Base-by-base conservation (phyloP, 768 basidiomycete species). In the Psilocybe subaeruginosa region DNA sequence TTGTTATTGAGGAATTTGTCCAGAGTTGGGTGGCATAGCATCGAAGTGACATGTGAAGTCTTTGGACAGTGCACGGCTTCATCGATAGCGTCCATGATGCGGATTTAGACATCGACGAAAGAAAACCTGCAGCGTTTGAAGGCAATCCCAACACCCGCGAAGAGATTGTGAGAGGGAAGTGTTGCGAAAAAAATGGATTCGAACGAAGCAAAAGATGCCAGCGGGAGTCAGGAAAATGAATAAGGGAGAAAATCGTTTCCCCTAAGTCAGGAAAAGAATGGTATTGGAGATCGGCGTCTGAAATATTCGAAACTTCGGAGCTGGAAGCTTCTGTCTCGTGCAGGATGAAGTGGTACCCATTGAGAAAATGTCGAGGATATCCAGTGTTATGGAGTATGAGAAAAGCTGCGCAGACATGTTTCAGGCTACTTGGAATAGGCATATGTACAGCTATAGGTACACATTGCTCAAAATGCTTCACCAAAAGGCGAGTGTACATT, bases 321-420 rank as follows among this genome's bases (percentile, higher is more conserved):
- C 6, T 11, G 7, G n/a, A 14, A 8, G 23, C 29, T 8, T 35
- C 29, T 14, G 16, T 55, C 7, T 23, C n/a, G 8, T 56, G 30
- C 14, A 61, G 46, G 33, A 61, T 51, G 27, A 61, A 39, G 31
- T 57, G 57, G 31, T 50, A 62, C 6, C 55, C 61, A 30, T 57
- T 58, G 23, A 62, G 54, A 39, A 47, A 62, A 29, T 62, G 61
- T 5, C 60, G 60, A n/a, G 47, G 48, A 61, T 41, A 61, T 50
- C 35, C 29, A 27, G 37, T 16, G 27, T 61, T 50, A 11, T 30
- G 48, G 29, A 55, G 45, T 8, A 56, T 41, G n/a, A 61, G 53
- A 39, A 56, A 51, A 9, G 39, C 47, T 16, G 53, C 47, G 11
- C 48, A 12, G 2, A 51, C 31, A 14, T 27, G 37, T 47, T 16